Conservation (phyloP, 306 rosid species). For the Cucurbita pepo region DNA sequence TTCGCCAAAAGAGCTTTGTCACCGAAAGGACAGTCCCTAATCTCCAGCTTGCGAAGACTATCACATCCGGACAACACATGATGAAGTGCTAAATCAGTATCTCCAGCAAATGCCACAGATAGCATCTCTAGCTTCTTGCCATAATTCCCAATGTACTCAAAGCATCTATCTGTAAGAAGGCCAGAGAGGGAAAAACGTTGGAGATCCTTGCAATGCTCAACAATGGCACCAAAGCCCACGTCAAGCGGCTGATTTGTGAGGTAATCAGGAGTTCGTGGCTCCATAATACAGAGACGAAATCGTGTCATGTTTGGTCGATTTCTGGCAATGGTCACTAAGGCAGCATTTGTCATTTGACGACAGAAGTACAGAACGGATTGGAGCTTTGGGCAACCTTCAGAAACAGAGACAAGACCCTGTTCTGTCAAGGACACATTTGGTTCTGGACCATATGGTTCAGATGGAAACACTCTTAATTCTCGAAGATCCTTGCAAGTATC, state of each 20-base stretch:
- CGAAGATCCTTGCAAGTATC: conserved; percentile 71
- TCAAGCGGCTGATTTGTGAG: conserved; percentile 57
- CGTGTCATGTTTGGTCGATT: conserved; percentile 74
- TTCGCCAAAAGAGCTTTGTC: conserved; percentile 95
- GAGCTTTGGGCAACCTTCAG: conserved; percentile 93
- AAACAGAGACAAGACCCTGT: conserved; percentile 73
- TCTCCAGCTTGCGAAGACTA: conserved; percentile 88
- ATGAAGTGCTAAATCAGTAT: conserved; percentile 86
- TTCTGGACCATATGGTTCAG: conserved; percentile 57
- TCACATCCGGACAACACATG: conserved; percentile 84
- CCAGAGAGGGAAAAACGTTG: conserved; percentile 83
- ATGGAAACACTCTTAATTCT: conserved; percentile 88
- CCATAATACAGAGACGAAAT: conserved; percentile 85
- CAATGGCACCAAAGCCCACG: conserved; percentile 89
- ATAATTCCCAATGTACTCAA: conserved; percentile 55
- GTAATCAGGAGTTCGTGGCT: conserved; percentile 66
- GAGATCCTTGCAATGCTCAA: conserved; percentile 89
- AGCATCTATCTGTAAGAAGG: conserved; percentile 68
- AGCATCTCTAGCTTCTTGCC: conserved; percentile 95
- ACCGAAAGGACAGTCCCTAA: conserved; percentile 97
- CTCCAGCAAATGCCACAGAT: conserved; percentile 93
- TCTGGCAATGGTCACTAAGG: conserved; percentile 59
- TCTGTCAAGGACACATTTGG: conserved; percentile 74
- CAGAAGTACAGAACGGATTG: conserved; percentile 88
- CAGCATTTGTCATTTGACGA: conserved; percentile 86